These are phyloP conservation scores for Boletus tomentosulus DNA, from an alignment of 768 basidiomycete species.

Conservation along the genomic window DNA sequence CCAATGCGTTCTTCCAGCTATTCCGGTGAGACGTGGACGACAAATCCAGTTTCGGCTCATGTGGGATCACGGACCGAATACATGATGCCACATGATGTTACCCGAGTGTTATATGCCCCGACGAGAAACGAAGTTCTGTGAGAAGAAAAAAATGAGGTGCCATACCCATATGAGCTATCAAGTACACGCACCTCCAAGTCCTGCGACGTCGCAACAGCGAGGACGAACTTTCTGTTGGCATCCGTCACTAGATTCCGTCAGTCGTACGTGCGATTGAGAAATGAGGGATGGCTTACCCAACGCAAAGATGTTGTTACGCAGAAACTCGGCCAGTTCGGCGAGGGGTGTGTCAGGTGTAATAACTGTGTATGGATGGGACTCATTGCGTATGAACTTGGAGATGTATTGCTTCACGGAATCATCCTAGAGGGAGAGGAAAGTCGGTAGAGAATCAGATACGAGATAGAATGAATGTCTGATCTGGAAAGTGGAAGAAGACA, in stretches of 20 bases:
- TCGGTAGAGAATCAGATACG: neutral
- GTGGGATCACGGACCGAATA: neutral
- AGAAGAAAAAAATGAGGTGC: neutral
- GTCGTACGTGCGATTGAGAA: neutral
- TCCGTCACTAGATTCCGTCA: slow-evolving; percentile 65
- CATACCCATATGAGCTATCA: neutral
- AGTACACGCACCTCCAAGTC: slow-evolving; percentile 50
- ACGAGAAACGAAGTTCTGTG: slow-evolving; percentile 30
- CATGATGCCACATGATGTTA: slow-evolving; percentile 1
- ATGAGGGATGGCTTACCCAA: slow-evolving; percentile 47
- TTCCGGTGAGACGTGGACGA: neutral
- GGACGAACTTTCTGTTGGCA: slow-evolving; percentile 72
- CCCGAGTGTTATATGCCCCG: slow-evolving; percentile 18
- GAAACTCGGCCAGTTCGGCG: slow-evolving; percentile 76
- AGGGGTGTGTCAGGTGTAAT: slow-evolving; percentile 81
- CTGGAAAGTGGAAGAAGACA: slow-evolving; percentile 21
- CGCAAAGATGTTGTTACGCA: slow-evolving; percentile 69
- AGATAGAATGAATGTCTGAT: neutral
- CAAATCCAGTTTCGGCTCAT: neutral
- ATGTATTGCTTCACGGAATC: slow-evolving; percentile 71
- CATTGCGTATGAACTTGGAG: slow-evolving; percentile 66
- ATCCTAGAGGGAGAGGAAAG: slow-evolving; percentile 36
- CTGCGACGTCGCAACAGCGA: slow-evolving; percentile 72
- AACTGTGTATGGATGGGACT: slow-evolving; percentile 64
- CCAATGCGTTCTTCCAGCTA: neutral